Conservation (phyloP, 1,284 basidiomycete genomes). For the Cryptococcus sp. region DNA sequence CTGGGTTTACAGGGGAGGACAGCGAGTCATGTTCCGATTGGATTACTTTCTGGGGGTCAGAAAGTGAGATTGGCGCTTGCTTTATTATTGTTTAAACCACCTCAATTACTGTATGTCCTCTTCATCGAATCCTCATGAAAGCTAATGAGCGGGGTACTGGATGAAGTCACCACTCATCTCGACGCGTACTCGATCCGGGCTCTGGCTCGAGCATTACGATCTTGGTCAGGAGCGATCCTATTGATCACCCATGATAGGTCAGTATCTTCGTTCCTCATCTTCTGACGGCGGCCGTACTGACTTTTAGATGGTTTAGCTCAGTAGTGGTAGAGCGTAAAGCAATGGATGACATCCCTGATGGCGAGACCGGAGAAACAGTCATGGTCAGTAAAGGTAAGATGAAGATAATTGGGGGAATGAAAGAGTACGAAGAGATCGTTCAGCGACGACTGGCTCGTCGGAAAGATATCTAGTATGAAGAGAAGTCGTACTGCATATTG, state of each 20-base stretch:
- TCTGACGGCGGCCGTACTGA: neutral
- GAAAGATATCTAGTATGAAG: neutral
- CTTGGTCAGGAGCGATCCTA: constrained; percentile 59
- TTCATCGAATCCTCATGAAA: constrained; percentile 45
- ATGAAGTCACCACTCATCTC: constrained; percentile 68
- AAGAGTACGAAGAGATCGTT: constrained; percentile 3
- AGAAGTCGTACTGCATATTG: too few species aligned
- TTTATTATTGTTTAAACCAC: constrained; percentile 35
- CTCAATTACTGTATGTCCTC: constrained; percentile 32
- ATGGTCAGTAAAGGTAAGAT: neutral
- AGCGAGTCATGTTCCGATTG: constrained; percentile 52
- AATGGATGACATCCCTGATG: neutral
- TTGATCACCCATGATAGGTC: constrained; percentile 65
- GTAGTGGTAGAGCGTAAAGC: neutral
- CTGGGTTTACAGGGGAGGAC: constrained; percentile 54
- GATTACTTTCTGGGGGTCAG: constrained; percentile 59
- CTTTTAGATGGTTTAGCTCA: neutral
- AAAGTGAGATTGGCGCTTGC: constrained; percentile 50
- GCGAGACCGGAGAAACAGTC: neutral
- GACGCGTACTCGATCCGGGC: constrained; percentile 63
- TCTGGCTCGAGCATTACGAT: constrained; percentile 56
- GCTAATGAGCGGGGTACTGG: constrained; percentile 55
- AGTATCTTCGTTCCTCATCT: neutral
- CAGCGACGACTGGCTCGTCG: neutral
- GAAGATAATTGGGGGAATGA: constrained; percentile 1